Percentiles rank a stretch among this genome's conserved stretches.
Evolutionary conservation across 2,329 filamentous ascomycete species (phyloP).

Genomic region (Dryadomyces sulphureus): DNA sequence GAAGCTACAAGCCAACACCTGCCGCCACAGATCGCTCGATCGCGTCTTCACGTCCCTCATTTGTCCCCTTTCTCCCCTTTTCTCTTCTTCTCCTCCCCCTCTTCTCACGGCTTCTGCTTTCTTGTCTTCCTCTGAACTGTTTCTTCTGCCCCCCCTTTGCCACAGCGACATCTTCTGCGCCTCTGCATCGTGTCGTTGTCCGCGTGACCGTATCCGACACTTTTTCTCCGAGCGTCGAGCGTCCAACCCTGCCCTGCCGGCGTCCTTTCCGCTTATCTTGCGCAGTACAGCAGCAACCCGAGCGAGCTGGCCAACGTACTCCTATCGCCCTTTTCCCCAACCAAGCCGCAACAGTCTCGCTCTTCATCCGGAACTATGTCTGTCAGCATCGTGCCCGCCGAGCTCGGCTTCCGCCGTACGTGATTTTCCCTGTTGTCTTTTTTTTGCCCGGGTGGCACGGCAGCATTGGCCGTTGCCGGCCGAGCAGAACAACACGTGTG

Average conservation of each 20-base stretch:
- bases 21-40: not conserved
- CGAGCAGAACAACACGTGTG: not conserved
- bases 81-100: not conserved
- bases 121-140: not conserved
- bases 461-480: not conserved
- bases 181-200: no score
- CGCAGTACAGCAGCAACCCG: no score
- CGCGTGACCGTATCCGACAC: no score
- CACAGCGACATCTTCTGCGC: not conserved
- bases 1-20: not conserved
- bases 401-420: conserved; percentile 89
- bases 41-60: not conserved
- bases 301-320: not conserved
- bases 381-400: conserved; percentile 79
- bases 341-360: no score
- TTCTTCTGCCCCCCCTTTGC: not conserved
- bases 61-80: not conserved
- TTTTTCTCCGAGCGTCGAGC: no score
- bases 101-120: no score
- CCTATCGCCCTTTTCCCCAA: no score
- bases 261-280: no score
- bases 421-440: conserved; percentile 11
- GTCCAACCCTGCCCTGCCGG: no score
- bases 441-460: not conserved
- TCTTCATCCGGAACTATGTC: conserved; percentile 49